These are phyloP conservation scores for Aphanoascus verrucosus DNA, from an alignment of 2,329 filamentous ascomycete genomes.

Conservation along the genomic window DNA sequence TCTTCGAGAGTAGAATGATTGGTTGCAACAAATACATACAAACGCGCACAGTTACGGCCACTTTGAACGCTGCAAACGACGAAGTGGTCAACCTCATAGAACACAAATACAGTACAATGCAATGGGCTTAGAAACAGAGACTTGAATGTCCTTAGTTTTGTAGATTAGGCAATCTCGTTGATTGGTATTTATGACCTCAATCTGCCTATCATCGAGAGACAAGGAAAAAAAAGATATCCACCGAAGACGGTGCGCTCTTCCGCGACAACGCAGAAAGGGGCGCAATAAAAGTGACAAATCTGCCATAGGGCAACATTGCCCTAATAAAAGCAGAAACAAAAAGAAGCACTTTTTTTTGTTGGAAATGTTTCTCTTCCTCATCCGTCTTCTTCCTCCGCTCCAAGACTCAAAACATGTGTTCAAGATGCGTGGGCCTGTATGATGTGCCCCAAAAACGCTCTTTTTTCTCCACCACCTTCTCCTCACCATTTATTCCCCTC, in stretches of 20 bases:
- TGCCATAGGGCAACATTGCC: not conserved
- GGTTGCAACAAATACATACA: no score
- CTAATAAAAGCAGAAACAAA: conserved; percentile 1
- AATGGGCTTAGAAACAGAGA: not conserved
- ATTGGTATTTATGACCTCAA: not conserved
- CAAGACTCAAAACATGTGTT: conserved; percentile 4
- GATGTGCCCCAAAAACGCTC: not conserved
- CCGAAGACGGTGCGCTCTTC: conserved; percentile 3
- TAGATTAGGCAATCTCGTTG: conserved; percentile 2
- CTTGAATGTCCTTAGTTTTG: not conserved
- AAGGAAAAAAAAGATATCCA: conserved; percentile 2
- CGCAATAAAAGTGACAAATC: conserved; percentile 2
- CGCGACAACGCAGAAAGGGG: not conserved
- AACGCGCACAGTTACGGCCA: no score
- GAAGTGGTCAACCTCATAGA: not conserved
- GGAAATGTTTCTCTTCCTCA: not conserved
- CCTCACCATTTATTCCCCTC: conserved; percentile 11
- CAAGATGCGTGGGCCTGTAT: not conserved
- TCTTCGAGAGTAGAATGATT: no score
- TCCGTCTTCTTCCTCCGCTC: not conserved
- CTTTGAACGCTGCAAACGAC: no score
- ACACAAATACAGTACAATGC: not conserved
- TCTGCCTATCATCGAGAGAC: conserved; percentile 1
- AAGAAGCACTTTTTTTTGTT: conserved; percentile 5
- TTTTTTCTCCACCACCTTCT: conserved; percentile 7